Percentiles rank a stretch among this genome's conserved stretches.
Conservation (phyloP, 164 flowering plant genomes). For the Cinnamomum chago region DNA sequence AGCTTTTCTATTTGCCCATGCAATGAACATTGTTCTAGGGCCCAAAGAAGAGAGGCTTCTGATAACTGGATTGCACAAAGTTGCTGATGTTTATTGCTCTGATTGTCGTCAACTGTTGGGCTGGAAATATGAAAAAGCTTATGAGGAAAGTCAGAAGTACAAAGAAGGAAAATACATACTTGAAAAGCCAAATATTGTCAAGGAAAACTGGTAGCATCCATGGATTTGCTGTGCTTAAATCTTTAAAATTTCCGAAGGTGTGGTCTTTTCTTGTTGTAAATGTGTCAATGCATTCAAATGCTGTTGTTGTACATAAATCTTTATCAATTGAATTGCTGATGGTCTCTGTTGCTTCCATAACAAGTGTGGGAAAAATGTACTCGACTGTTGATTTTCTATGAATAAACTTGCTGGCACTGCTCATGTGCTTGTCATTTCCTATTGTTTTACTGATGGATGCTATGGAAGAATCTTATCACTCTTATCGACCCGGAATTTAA, state of each 20-base stretch:
- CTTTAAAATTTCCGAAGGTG: background rate
- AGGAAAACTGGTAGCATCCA: constrained; percentile 42
- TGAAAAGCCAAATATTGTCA: constrained; percentile 48
- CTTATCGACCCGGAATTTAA: background rate
- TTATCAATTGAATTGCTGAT: constrained; percentile 18
- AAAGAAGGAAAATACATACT: constrained; percentile 61
- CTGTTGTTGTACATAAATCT: constrained; percentile 25
- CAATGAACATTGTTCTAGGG: constrained; percentile 48
- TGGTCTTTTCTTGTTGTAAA: constrained; percentile 12
- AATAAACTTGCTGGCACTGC: constrained; percentile 9
- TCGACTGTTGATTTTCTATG: constrained; percentile 11
- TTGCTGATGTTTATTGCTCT: constrained; percentile 47
- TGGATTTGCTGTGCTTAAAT: background rate
- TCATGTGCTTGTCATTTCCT: background rate
- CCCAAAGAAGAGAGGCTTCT: constrained; percentile 50
- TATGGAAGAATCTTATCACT: background rate
- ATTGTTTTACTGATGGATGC: background rate
- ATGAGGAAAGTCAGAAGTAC: constrained; percentile 56
- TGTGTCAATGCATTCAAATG: constrained; percentile 13
- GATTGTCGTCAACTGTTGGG: constrained; percentile 56
- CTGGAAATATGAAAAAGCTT: constrained; percentile 59
- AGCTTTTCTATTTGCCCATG: constrained; percentile 54
- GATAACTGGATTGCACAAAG: constrained; percentile 55
- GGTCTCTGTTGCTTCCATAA: background rate
- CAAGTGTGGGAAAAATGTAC: constrained; percentile 6